Conservation (phyloP, 2,329 filamentous ascomycete genomes). For the Ceratocystiopsis minuta region DNA sequence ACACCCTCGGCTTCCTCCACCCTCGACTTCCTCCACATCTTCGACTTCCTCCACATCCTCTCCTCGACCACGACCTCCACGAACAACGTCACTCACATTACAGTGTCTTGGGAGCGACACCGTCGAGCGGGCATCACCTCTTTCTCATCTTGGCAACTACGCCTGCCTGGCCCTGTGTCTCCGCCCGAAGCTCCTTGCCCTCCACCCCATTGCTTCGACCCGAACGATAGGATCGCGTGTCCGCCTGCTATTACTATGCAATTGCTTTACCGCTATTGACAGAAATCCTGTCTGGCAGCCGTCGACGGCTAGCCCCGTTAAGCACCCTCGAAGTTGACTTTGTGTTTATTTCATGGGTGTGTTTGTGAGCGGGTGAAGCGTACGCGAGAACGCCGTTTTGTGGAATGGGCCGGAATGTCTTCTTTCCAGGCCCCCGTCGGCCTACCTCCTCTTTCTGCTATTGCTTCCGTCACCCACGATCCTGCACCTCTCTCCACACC, state of each 20-base stretch:
- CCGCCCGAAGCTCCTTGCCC: background rate
- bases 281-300: constrained; percentile 7
- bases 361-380: no score
- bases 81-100: no score
- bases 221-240: no score
- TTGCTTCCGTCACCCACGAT: constrained; percentile 4
- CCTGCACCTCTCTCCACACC: background rate
- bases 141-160: no score
- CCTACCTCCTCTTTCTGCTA: constrained; percentile 7
- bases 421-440: constrained; percentile 5
- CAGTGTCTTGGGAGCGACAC: no score
- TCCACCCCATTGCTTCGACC: background rate
- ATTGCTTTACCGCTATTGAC: constrained; percentile 4
- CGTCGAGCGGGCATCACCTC: no score
- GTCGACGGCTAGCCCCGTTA: background rate
- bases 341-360: no score
- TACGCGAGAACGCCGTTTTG: no score
- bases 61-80: no score
- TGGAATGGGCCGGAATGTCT: constrained; percentile 3
- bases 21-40: background rate
- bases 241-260: constrained; percentile 6
- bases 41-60: background rate
- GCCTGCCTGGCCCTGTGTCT: background rate
- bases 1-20: background rate
- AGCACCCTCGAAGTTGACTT: no score